phyloP scores from a whole-genome alignment of 768 basidiomycete species.

The Trametes cubensis region DNA sequence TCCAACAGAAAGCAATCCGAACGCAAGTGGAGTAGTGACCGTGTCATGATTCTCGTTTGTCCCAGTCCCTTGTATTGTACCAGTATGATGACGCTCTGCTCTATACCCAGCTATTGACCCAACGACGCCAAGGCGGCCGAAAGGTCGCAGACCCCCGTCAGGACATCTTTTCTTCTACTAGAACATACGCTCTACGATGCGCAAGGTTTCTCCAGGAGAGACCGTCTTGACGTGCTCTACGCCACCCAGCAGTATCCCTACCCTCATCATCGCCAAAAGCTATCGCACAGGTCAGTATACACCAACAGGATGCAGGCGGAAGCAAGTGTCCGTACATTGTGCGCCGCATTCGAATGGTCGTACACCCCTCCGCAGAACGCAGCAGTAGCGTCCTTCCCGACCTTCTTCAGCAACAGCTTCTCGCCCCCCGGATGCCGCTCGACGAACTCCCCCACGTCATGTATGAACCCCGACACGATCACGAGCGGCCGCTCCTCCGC shows the following conservation, averaged over 20 bases:
- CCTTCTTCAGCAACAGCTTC: conserved; percentile 53
- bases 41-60: background rate
- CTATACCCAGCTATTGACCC: background rate
- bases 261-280: conserved; percentile 79
- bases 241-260: conserved; percentile 67
- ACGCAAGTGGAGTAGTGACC: background rate
- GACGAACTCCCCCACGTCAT: conserved; percentile 75
- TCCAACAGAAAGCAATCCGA: background rate
- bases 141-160: too few species aligned
- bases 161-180: too few species aligned
- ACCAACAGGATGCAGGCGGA: background rate
- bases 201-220: conserved; percentile 49
- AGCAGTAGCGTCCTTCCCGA: conserved; percentile 83
- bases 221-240: conserved; percentile 55
- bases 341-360: conserved; percentile 81
- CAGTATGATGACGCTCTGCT: background rate
- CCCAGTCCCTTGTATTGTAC: background rate
- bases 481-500: conserved; percentile 66
- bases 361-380: conserved; percentile 87
- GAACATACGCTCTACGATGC: conserved; percentile 17
- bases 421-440: conserved; percentile 83
- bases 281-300: conserved; percentile 22
- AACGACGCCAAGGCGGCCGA: too few species aligned
- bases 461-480: conserved; percentile 83
- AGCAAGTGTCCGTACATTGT: conserved; percentile 54